Percentiles rank a stretch among this genome's conserved stretches.
Evolutionary conservation across 139 green algal species (phyloP).

Genomic region (Tetraselmis striata): DNA sequence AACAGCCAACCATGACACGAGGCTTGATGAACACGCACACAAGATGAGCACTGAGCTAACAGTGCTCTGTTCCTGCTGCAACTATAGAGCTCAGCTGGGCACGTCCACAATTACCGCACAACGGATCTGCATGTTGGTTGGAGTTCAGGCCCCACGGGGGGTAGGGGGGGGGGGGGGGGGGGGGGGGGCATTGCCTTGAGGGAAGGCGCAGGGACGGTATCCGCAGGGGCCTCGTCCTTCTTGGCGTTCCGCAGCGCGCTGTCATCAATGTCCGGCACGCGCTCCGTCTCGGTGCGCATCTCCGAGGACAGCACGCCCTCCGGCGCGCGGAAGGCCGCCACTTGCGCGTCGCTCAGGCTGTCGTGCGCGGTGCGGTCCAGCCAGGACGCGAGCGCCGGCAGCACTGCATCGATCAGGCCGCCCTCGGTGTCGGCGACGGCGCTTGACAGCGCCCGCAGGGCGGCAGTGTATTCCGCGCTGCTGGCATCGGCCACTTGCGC

Average conservation of each 20-base stretch:
- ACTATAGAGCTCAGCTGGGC: no score
- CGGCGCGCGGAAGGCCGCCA: not conserved
- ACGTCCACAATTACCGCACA: no score
- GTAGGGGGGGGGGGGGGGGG: no score
- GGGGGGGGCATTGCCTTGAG: no score
- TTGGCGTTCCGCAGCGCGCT: not conserved
- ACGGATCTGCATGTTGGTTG: no score
- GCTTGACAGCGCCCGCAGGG: slow-evolving; percentile 40
- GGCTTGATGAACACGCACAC: no score
- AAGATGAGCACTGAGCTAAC: no score
- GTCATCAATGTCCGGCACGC: not conserved
- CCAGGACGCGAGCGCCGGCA: slow-evolving; percentile 23
- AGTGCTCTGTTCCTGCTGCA: no score
- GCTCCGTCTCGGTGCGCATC: slow-evolving; percentile 1
- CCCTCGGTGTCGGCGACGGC: slow-evolving; percentile 32
- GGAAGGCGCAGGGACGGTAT: not conserved
- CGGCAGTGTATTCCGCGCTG: slow-evolving; percentile 26
- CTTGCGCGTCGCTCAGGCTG: slow-evolving; percentile 24
- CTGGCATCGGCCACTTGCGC: slow-evolving; percentile 27
- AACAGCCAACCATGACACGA: no score
- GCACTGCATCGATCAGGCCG: slow-evolving; percentile 29
- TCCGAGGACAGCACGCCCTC: slow-evolving; percentile 2
- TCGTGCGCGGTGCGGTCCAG: slow-evolving; percentile 45
- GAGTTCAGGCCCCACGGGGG: no score
- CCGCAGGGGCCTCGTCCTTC: not conserved